A percentile compares a stretch with the other conserved stretches of the same genome.
Conservation (phyloP, 2,329 filamentous ascomycete genomes). For the Alternaria angustiovoidea region DNA sequence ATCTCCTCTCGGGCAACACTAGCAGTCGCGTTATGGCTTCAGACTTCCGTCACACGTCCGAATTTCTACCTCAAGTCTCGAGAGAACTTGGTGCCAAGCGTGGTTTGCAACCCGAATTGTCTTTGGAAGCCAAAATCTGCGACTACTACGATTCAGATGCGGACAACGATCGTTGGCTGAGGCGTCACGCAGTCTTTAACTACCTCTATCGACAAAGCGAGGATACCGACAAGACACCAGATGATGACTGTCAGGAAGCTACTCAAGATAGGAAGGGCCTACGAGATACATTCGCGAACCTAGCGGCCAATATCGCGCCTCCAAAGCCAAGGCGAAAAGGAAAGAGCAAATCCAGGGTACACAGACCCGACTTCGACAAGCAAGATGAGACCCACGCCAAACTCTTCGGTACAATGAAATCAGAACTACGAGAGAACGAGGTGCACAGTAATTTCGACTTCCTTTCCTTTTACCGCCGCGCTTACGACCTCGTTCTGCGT, state of each 20-base stretch:
- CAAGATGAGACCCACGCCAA: slow-evolving; percentile 6
- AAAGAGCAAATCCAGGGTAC: slow-evolving; percentile 12
- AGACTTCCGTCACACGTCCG: slow-evolving; percentile 4
- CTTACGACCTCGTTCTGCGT: slow-evolving; percentile 13
- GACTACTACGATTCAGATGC: slow-evolving; percentile 17
- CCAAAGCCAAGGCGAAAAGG: background rate
- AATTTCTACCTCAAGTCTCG: background rate
- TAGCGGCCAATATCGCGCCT: slow-evolving; percentile 8
- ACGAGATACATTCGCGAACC: slow-evolving; percentile 7
- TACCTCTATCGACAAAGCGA: slow-evolving; percentile 10
- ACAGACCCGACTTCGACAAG: slow-evolving; percentile 14
- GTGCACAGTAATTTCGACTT: slow-evolving; percentile 32
- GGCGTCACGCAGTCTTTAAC: slow-evolving; percentile 28
- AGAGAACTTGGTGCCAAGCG: slow-evolving; percentile 14
- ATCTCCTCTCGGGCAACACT: slow-evolving; percentile 7
- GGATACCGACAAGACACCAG: background rate
- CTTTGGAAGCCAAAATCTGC: slow-evolving; percentile 20
- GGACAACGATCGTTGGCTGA: slow-evolving; percentile 20
- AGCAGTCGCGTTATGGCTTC: slow-evolving; percentile 12
- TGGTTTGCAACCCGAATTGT: slow-evolving; percentile 14
- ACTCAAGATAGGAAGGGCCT: background rate
- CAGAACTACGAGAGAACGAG: slow-evolving; percentile 20
- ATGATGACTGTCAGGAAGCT: background rate
- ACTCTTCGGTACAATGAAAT: slow-evolving; percentile 14
- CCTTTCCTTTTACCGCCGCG: slow-evolving; percentile 28